These are phyloP conservation scores for Porcisia hertigi DNA, from an alignment of 208 protist species.

Conservation along the genomic window DNA sequence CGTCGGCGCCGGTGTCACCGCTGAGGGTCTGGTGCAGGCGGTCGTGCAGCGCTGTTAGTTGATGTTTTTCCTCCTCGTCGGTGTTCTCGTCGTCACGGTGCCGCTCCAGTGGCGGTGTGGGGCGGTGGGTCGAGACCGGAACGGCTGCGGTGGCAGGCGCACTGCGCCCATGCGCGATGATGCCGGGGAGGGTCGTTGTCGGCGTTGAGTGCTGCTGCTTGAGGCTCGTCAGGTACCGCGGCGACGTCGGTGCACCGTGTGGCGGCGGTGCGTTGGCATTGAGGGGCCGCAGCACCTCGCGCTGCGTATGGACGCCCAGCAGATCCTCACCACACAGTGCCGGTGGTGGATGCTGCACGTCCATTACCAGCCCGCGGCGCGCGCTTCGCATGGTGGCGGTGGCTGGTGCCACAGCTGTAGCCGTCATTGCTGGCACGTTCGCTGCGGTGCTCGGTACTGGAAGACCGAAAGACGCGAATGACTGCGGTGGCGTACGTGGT, in stretches of 20 bases:
- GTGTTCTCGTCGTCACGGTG: slow-evolving; percentile 12
- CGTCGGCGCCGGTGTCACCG: slow-evolving; percentile 21
- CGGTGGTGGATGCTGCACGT: slow-evolving; percentile 22
- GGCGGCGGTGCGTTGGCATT: slow-evolving; percentile 42
- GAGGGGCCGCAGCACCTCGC: slow-evolving; percentile 54
- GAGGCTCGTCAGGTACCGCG: slow-evolving; percentile 17
- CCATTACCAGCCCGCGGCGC: slow-evolving; percentile 15
- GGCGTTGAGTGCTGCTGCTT: slow-evolving; percentile 11
- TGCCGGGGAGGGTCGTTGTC: slow-evolving; percentile 6
- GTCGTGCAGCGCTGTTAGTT: slow-evolving; percentile 69
- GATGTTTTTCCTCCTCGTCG: slow-evolving; percentile 46
- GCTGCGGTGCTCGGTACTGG: slow-evolving; percentile 21
- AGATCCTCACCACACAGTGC: slow-evolving; percentile 11
- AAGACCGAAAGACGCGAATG: slow-evolving; percentile 53
- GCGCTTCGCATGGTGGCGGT: slow-evolving; percentile 6
- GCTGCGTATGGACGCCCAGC: slow-evolving; percentile 24
- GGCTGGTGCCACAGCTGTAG: background rate
- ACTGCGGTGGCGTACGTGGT: slow-evolving; percentile 46
- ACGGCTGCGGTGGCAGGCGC: slow-evolving; percentile 13
- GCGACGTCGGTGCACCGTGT: slow-evolving; percentile 23
- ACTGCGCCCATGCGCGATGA: slow-evolving; percentile 13
- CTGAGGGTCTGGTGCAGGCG: slow-evolving; percentile 68
- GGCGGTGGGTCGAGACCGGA: slow-evolving; percentile 14
- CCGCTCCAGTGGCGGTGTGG: slow-evolving; percentile 1
- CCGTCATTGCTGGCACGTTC: slow-evolving; percentile 1